phyloP scores from a whole-genome alignment of 2,329 filamentous ascomycete species.

The Alternaria sp. region DNA sequence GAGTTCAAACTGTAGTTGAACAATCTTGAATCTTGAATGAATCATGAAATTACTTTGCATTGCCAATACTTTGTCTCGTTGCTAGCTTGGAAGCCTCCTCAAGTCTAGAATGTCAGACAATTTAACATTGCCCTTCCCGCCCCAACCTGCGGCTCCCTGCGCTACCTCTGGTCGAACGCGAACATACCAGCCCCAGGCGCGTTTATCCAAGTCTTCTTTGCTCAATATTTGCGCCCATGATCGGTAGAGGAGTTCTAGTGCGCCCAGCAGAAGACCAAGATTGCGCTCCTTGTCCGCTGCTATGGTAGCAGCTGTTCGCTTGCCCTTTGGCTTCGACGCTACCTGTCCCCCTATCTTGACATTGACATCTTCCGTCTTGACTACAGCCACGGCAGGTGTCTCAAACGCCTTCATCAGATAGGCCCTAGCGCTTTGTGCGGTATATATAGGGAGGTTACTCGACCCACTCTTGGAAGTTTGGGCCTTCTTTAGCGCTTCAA shows the following conservation, averaged over 20 bases:
- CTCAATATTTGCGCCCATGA: slow-evolving; percentile 76
- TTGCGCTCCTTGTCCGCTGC: slow-evolving; percentile 73
- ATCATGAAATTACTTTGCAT: background rate
- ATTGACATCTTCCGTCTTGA: slow-evolving; percentile 30
- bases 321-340: slow-evolving; percentile 43
- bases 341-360: slow-evolving; percentile 28
- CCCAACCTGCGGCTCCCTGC: slow-evolving; percentile 79
- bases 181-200: slow-evolving; percentile 84
- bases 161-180: slow-evolving; percentile 79
- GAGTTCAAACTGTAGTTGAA: slow-evolving; percentile 75
- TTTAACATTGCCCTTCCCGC: slow-evolving; percentile 76
- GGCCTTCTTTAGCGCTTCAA: slow-evolving; percentile 63
- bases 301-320: slow-evolving; percentile 59
- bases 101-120: slow-evolving; percentile 66
- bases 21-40: background rate
- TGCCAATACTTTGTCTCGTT: background rate
- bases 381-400: slow-evolving; percentile 38
- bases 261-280: slow-evolving; percentile 72
- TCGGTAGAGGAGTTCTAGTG: slow-evolving; percentile 73
- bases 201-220: slow-evolving; percentile 72
- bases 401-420: slow-evolving; percentile 69
- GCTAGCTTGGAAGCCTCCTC: slow-evolving; percentile 25
- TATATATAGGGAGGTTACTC: slow-evolving; percentile 73
- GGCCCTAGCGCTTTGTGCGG: slow-evolving; percentile 71
- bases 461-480: slow-evolving; percentile 42